Percentiles rank a stretch among this genome's conserved stretches.
Evolutionary conservation across 148 eudicot species (phyloP).

Genomic region (Diospyros lotus): DNA sequence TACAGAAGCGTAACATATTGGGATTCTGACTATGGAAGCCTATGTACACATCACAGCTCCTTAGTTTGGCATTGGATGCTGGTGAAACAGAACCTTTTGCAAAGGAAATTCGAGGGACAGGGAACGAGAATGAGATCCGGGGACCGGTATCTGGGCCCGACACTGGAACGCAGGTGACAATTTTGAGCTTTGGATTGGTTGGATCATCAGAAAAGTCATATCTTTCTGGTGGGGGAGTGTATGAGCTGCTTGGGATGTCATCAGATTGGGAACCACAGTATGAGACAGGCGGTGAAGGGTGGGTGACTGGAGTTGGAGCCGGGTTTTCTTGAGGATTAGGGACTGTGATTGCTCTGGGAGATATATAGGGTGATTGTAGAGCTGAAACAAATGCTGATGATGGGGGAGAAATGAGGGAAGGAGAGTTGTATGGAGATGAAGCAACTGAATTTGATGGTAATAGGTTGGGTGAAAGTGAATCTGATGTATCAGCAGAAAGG

Average conservation of each 20-base stretch:
- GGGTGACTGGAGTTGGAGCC: constrained; percentile 30
- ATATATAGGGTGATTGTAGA: constrained; percentile 74
- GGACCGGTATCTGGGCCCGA: constrained; percentile 39
- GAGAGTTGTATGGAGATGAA: constrained; percentile 61
- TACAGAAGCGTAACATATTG: constrained; percentile 61
- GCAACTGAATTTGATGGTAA: constrained; percentile 11
- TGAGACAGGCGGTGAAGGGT: constrained; percentile 49
- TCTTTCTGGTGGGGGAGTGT: constrained; percentile 64
- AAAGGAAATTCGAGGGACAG: constrained; percentile 63
- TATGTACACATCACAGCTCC: constrained; percentile 85
- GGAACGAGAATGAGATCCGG: constrained; percentile 68
- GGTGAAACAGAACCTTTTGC: constrained; percentile 60
- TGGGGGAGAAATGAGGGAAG: constrained; percentile 67
- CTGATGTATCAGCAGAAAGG: constrained; percentile 14
- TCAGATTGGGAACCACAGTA: constrained; percentile 57
- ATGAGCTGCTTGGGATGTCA: constrained; percentile 66
- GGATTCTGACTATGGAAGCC: constrained; percentile 71
- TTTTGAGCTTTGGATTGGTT: constrained; percentile 38
- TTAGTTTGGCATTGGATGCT: constrained; percentile 58
- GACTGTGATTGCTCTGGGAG: constrained; percentile 52
- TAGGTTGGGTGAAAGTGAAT: constrained; percentile 9
- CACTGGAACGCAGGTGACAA: constrained; percentile 42
- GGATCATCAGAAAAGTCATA: constrained; percentile 52
- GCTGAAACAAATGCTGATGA: constrained; percentile 87
- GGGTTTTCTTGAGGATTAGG: constrained; percentile 22